Conservation (phyloP, 768 basidiomycete genomes). For the Serendipita sp. region DNA sequence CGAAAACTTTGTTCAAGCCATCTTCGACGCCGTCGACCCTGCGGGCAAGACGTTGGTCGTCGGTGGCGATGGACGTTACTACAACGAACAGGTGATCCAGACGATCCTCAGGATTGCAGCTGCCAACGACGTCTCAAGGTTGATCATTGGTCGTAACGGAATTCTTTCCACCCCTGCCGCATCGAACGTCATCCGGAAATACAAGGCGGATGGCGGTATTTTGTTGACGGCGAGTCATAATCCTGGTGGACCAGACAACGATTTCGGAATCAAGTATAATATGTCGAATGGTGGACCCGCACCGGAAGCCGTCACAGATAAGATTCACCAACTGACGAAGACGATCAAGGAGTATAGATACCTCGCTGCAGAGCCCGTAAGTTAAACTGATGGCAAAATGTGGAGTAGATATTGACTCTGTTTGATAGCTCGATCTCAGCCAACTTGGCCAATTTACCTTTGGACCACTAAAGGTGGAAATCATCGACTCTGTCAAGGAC, state of each 20-base stretch:
- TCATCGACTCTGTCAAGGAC: constrained; percentile 88
- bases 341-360: constrained; percentile 71
- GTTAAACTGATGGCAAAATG: constrained; percentile 15
- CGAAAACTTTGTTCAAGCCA: constrained; percentile 94
- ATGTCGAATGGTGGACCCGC: constrained; percentile 95
- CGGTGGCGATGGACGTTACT: constrained; percentile 94
- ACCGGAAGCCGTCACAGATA: constrained; percentile 89
- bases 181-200: constrained; percentile 87
- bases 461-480: constrained; percentile 68
- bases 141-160: constrained; percentile 80
- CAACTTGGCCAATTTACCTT: constrained; percentile 64
- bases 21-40: constrained; percentile 75
- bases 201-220: constrained; percentile 94
- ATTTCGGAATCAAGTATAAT: constrained; percentile 99
- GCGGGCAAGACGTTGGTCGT: constrained; percentile 76
- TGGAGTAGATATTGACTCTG: neutral
- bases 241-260: constrained; percentile 93
- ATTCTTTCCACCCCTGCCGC: constrained; percentile 97
- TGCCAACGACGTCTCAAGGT: constrained; percentile 79
- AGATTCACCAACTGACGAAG: constrained; percentile 85
- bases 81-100: constrained; percentile 70
- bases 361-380: constrained; percentile 57
- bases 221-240: constrained; percentile 95
- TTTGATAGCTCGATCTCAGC: constrained; percentile 57
- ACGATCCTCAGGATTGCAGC: constrained; percentile 88